phyloP scores from a whole-genome alignment of 2,329 filamentous ascomycete genomes.

The Nothophaeocryptopus gaeumannii region DNA sequence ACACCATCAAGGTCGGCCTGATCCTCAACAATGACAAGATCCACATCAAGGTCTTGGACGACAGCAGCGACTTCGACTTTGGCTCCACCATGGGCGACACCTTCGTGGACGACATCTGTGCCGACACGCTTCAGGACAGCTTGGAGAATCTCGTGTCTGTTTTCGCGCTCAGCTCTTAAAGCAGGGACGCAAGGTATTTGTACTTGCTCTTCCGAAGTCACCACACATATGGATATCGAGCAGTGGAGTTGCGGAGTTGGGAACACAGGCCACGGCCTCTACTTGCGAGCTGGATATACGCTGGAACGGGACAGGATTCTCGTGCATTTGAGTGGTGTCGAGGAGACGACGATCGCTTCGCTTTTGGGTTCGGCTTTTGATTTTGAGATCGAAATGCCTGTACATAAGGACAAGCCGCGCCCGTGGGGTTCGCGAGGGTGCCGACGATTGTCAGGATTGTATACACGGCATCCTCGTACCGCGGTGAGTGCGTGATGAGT shows the following conservation, averaged over 20 bases:
- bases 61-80: slow-evolving; percentile 42
- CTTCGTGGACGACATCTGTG: slow-evolving; percentile 36
- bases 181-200: background rate
- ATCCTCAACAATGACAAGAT: slow-evolving; percentile 57
- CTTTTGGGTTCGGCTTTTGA: background rate
- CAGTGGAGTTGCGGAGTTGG: slow-evolving; percentile 11
- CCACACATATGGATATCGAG: slow-evolving; percentile 7
- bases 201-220: background rate
- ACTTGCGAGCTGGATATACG: slow-evolving; percentile 9
- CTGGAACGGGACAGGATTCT: slow-evolving; percentile 1
- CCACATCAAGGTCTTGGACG: slow-evolving; percentile 53
- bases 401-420: slow-evolving; percentile 11
- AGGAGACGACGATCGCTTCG: too few relatives aligned
- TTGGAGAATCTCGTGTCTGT: slow-evolving; percentile 36
- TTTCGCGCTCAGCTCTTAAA: slow-evolving; percentile 32
- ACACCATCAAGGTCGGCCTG: slow-evolving; percentile 62
- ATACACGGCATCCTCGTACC: slow-evolving; percentile 7
- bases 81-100: slow-evolving; percentile 33
- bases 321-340: slow-evolving; percentile 5
- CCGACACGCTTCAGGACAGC: slow-evolving; percentile 34
- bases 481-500: slow-evolving; percentile 11
- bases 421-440: slow-evolving; percentile 1
- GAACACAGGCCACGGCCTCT: slow-evolving; percentile 6
- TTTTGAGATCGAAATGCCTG: slow-evolving; percentile 8
- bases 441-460: slow-evolving; percentile 4